Conservation (phyloP, 2,329 filamentous ascomycete species). For the Alternaria sp. region DNA sequence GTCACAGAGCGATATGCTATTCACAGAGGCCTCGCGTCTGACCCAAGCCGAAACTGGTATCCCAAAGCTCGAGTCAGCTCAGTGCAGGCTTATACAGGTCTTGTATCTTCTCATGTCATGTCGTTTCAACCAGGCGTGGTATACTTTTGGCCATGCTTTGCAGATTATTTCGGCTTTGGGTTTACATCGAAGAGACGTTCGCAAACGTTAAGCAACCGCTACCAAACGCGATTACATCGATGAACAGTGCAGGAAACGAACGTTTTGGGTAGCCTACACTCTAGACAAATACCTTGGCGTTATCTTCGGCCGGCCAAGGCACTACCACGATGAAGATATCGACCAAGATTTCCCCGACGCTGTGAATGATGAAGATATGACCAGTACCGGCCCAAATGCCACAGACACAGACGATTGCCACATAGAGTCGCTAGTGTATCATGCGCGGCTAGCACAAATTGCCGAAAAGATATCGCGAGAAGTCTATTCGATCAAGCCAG, state of each 20-base stretch:
- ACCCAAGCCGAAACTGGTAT: slow-evolving; percentile 60
- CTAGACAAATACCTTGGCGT: slow-evolving; percentile 66
- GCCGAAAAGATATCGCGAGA: slow-evolving; percentile 44
- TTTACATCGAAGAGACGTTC: slow-evolving; percentile 50
- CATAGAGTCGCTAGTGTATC: slow-evolving; percentile 60
- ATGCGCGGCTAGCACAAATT: slow-evolving; percentile 53
- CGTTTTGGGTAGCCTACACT: slow-evolving; percentile 70
- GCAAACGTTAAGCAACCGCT: slow-evolving; percentile 31
- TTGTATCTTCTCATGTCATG: slow-evolving; percentile 66
- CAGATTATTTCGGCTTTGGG: slow-evolving; percentile 61
- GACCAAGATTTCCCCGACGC: slow-evolving; percentile 66
- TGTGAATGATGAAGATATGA: slow-evolving; percentile 67
- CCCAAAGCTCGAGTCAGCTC: slow-evolving; percentile 63
- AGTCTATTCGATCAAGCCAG: slow-evolving; percentile 47
- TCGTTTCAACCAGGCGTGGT: slow-evolving; percentile 67
- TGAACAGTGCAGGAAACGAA: slow-evolving; percentile 63
- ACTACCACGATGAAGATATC: slow-evolving; percentile 66
- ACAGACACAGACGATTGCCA: slow-evolving; percentile 56
- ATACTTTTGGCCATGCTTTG: slow-evolving; percentile 64
- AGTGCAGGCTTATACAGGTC: slow-evolving; percentile 64
- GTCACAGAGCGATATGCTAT: slow-evolving; percentile 52
- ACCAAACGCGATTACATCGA: slow-evolving; percentile 54
- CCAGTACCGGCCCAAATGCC: slow-evolving; percentile 50
- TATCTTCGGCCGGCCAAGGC: slow-evolving; percentile 8
- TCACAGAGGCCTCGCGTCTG: slow-evolving; percentile 51